Evolutionary conservation across 208 protist species (phyloP), one percentile per base, ranked within the genome.

Genomic region (Angomonas deanei): DNA sequence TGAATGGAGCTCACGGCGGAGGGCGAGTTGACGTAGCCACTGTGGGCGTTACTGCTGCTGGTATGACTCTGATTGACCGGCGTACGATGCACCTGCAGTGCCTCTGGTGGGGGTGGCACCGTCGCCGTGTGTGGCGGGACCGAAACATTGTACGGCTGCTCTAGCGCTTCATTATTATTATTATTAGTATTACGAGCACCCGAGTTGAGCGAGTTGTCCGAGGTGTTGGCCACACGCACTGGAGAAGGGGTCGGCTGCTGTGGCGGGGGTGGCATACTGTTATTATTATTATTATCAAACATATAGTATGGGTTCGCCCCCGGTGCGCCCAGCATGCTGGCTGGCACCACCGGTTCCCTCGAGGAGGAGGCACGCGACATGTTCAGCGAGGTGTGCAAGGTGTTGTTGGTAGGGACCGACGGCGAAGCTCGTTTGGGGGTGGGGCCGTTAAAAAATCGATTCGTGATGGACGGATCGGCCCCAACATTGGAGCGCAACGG

Each of bases 31-130:
- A 42, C 11, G 36, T 42, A 42, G 11, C 36, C 36, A 42, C 36
- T 42, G 36, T 53, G 47, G 8, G 47, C n/a, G 47, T 24, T 53
- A n/a, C n/a, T 53, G 47, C 21, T 53, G 47, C n/a, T 53, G 47
- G n/a, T 53, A n/a, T 6, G 11, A n/a, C 47, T 53, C n/a, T 53
- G 47, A n/a, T 26, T 28, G n/a, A n/a, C 21, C n/a, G 47, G 11
- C n/a, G 19, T 53, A 6, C 10, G n/a, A 26, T 17, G 11, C 23
- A 53, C 8, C 47, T 8, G 47, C n/a, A 11, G 47, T 15, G n/a
- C n/a, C 47, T 5, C 11, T n/a, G 47, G 47, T n/a, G 36, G 36
- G 15, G 36, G 36, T 15, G 36, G 15, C 36, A 42, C 36, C 15
- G 15, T 15, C 36, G 36, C 36, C 36, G 8, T 42, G 36, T 42